Percentiles rank a stretch among this genome's conserved stretches.
These are phyloP conservation scores for Talaromyces atroroseus DNA, from an alignment of 2,329 filamentous ascomycete species.

Conservation along the genomic window DNA sequence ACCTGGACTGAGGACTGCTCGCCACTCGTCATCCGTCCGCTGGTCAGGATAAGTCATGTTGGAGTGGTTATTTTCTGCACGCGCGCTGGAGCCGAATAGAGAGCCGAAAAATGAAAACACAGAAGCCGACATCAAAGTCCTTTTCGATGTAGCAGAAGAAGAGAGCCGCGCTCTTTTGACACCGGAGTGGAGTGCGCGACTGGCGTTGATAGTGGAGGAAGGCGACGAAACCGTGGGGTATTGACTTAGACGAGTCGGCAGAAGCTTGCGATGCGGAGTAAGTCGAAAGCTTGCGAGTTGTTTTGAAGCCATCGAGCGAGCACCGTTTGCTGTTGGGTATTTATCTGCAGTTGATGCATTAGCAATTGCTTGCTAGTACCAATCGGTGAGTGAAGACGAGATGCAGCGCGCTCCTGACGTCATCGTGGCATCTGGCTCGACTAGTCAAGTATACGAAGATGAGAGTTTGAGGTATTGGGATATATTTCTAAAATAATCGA, in stretches of 20 bases:
- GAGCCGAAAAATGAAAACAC: slow-evolving; percentile 72
- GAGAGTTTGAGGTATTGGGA: too few relatives aligned
- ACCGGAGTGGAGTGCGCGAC: slow-evolving; percentile 5
- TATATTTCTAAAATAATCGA: too few relatives aligned
- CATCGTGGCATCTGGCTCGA: not conserved
- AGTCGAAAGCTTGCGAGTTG: not conserved
- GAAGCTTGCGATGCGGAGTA: not conserved
- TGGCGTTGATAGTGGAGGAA: not conserved
- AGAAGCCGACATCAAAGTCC: slow-evolving; percentile 59
- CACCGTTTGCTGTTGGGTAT: not conserved
- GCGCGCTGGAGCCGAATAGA: slow-evolving; percentile 62
- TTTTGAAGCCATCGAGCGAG: not conserved
- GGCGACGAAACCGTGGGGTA: not conserved
- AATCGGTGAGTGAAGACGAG: not conserved
- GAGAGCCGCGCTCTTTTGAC: slow-evolving; percentile 1
- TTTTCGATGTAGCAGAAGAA: not conserved
- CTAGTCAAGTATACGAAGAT: too few relatives aligned
- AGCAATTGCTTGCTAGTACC: not conserved
- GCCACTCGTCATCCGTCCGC: slow-evolving; percentile 81
- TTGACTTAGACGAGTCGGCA: not conserved
- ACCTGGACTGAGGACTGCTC: slow-evolving; percentile 71
- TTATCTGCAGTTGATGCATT: not conserved
- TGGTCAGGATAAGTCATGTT: slow-evolving; percentile 66
- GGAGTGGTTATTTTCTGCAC: slow-evolving; percentile 29
- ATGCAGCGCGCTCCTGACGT: not conserved